Conservation (phyloP, 495 filamentous ascomycete species). For the Penicillium ochrochloron region DNA sequence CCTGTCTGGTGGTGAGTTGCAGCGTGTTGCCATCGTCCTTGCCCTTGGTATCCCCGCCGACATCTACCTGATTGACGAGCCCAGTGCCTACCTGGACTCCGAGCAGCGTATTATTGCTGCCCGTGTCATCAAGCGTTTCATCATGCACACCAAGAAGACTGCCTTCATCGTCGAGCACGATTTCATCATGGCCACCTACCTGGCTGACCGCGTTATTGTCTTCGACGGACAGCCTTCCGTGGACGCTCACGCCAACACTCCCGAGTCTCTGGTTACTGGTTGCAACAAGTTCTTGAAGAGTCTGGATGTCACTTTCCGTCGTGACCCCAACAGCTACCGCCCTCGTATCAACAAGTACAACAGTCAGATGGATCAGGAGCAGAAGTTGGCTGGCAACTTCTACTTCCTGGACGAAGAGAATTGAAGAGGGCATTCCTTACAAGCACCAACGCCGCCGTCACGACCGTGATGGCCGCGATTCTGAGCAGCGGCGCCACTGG, state of each 20-base stretch:
- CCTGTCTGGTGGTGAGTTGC: conserved; percentile 97
- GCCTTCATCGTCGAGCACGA: conserved; percentile 99
- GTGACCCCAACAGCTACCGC: conserved; percentile 93
- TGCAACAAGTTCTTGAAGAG: conserved; percentile 97
- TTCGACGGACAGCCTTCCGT: conserved; percentile 94
- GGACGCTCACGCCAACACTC: conserved; percentile 82
- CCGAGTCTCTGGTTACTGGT: conserved; percentile 90
- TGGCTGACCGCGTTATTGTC: conserved; percentile 97
- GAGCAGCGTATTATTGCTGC: conserved; percentile 98
- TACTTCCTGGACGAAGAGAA: conserved; percentile 95
- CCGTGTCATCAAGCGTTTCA: conserved; percentile 98
- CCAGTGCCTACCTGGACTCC: conserved; percentile 92
- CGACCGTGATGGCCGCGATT: conserved; percentile 48
- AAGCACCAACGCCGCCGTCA: conserved; percentile 50
- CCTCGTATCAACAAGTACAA: conserved; percentile 98
- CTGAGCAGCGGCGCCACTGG: conserved; percentile 42
- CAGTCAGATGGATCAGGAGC: conserved; percentile 94
- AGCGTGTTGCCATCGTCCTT: conserved; percentile 96
- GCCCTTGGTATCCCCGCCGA: conserved; percentile 95
- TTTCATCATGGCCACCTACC: conserved; percentile 99
- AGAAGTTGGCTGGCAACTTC: conserved; percentile 92
- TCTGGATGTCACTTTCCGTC: conserved; percentile 96
- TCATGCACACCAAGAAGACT: conserved; percentile 99
- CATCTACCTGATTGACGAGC: conserved; percentile 98
- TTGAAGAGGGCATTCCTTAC: conserved; percentile 66